These are phyloP conservation scores for Aquilaria yunnanensis DNA, from an alignment of 345 rosid species.

Conservation along the genomic window DNA sequence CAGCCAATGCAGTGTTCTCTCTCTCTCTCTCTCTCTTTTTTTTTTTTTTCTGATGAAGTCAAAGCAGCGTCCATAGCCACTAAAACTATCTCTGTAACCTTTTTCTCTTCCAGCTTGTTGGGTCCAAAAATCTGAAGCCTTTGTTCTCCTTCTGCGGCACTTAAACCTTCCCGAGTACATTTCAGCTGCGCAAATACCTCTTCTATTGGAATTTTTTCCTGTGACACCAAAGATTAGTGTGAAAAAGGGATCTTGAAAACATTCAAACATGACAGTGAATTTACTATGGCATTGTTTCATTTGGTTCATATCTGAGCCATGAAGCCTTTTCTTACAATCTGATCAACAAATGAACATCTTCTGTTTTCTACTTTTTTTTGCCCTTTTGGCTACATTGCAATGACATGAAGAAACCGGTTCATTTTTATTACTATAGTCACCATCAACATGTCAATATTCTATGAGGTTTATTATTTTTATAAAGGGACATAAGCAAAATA, in stretches of 20 bases:
- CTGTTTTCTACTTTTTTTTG: too few species aligned
- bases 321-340: too few species aligned
- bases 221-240: conserved; percentile 4
- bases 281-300: background rate
- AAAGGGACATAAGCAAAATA: too few species aligned
- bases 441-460: too few species aligned
- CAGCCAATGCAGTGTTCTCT: background rate
- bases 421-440: too few species aligned
- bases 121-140: conserved; percentile 84
- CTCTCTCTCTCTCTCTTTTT: too few species aligned
- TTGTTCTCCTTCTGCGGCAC: conserved; percentile 52
- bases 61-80: background rate
- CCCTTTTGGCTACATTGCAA: too few species aligned
- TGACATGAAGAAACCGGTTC: too few species aligned
- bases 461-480: too few species aligned
- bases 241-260: background rate
- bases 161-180: conserved; percentile 65
- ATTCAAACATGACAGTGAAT: background rate
- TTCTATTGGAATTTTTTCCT: conserved; percentile 81
- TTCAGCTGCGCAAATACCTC: conserved; percentile 90
- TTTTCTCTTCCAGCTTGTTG: conserved; percentile 90
- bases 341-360: background rate
- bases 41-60: too few species aligned
- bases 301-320: too few species aligned
- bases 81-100: conserved; percentile 25